Evolutionary conservation across 73 alveolate genomes (phyloP).

Genomic region (Paramecium octaurelia): DNA sequence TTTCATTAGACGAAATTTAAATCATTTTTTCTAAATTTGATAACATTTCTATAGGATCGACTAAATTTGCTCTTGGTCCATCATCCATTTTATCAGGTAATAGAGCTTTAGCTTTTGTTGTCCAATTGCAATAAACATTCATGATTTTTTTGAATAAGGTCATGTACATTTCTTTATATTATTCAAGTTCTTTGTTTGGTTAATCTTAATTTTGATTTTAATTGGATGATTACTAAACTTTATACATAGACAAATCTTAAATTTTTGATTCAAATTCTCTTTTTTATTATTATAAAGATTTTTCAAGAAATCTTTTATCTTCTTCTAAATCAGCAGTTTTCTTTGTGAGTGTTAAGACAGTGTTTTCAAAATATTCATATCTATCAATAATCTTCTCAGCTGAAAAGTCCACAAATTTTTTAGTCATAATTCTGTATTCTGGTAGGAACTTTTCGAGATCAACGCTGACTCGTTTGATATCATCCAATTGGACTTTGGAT

Average conservation of each 20-base stretch:
- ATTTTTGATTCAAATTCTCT: not conserved
- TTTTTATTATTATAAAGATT: not conserved
- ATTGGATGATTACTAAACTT: not conserved
- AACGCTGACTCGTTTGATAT: not conserved
- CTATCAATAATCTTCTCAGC: slow-evolving; percentile 38
- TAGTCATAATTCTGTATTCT: not conserved
- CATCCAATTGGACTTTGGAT: not conserved
- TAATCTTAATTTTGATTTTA: not conserved
- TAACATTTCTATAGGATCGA: slow-evolving; percentile 19
- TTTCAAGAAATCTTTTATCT: slow-evolving; percentile 19
- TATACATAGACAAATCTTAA: not conserved
- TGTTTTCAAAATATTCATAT: slow-evolving; percentile 35
- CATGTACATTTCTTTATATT: slow-evolving; percentile 13
- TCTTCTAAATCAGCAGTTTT: not conserved
- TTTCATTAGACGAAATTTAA: slow-evolving; percentile 19
- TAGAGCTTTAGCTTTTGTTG: not conserved
- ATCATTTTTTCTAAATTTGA: slow-evolving; percentile 1
- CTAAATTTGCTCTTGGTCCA: slow-evolving; percentile 40
- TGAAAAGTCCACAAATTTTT: not conserved
- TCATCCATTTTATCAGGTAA: slow-evolving; percentile 17
- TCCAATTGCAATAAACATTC: not conserved
- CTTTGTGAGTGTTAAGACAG: not conserved
- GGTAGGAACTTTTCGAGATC: slow-evolving; percentile 37
- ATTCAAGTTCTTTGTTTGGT: not conserved
- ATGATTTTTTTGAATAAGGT: not conserved